Conservation (phyloP, 2,329 filamentous ascomycete genomes). For the Pyrenochaeta sp. region DNA sequence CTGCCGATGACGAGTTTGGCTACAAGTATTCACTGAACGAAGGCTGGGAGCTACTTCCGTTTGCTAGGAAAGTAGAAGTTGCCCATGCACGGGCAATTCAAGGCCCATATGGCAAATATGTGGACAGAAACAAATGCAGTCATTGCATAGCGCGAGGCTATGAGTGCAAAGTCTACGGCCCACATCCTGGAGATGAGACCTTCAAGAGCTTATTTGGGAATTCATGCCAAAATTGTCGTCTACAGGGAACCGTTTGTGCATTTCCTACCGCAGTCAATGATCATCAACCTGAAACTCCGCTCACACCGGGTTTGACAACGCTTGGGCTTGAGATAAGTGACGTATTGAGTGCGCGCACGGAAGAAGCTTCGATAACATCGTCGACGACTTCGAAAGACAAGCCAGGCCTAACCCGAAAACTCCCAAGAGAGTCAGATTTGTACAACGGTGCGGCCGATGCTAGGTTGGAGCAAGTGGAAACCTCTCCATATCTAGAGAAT, state of each 20-base stretch:
- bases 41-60: conserved; percentile 4
- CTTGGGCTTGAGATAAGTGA: neutral
- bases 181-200: neutral
- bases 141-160: conserved; percentile 8
- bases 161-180: conserved; percentile 14
- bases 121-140: conserved; percentile 6
- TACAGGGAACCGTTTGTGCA: conserved; percentile 4
- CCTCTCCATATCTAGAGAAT: neutral
- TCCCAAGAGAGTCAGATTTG: neutral
- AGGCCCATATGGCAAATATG: conserved; percentile 4
- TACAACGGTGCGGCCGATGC: neutral
- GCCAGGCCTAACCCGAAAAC: neutral
- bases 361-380: neutral
- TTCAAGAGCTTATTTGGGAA: conserved; percentile 5
- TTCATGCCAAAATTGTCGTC: conserved; percentile 16
- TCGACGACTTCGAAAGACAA: neutral
- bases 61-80: conserved; percentile 6
- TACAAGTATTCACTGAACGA: conserved; percentile 1
- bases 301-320: neutral
- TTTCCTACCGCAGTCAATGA: neutral
- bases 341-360: neutral
- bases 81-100: conserved; percentile 21
- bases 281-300: neutral
- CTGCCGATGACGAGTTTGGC: conserved; percentile 6
- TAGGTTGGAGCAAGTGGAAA: neutral